Evolutionary conservation across 495 filamentous ascomycete genomes (phyloP), one percentile per base, ranked within the genome.

Genomic region (Podospora didyma): DNA sequence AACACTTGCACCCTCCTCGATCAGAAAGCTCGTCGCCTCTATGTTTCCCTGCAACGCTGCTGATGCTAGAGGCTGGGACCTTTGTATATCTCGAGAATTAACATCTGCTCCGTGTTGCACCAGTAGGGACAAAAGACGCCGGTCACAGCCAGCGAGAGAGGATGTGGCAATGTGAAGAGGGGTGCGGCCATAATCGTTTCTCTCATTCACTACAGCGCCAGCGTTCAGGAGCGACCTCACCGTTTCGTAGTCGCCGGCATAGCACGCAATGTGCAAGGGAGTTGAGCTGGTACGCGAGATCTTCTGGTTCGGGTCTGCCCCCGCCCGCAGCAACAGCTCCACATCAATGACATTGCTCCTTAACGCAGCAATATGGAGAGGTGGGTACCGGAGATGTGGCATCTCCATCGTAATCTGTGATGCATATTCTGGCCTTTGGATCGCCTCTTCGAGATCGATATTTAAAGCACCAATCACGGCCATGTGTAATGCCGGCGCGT

Each of bases 281-380:
- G 45, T 20, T 7, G 39, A 47, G 3, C n/a, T 3, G 0, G 17
- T 42, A 2, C 47, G 4, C 3, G 5, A 14, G 9, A 37, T 44
- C 14, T 17, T 17, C 14, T 10, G 41, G 44, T 53, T 54, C 39
- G 56, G 37, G 12, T 59, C 48, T 17, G 62, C 59, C 1, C 62
- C 62, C 9, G 52, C 53, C 2, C 26, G 46, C 17, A 66, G 9
- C 4, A 66, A 34, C 0, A 60, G 17, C 34, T 53, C 53, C 14
- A 45, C 57, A 11, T 35, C 41, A 9, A 12, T 26, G 10, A 28
- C 7, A 16, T 50, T 24, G 34, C 54, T 46, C 1, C 31, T 26
- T 9, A 45, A 24, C 3, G 47, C 54, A 0, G 54, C 54, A 4
- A 56, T n/a, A 31, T 46, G 35, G 7, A 57, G 48, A 6, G 55